Conservation (phyloP, 495 filamentous ascomycete species). For the Penicillium nucicola region DNA sequence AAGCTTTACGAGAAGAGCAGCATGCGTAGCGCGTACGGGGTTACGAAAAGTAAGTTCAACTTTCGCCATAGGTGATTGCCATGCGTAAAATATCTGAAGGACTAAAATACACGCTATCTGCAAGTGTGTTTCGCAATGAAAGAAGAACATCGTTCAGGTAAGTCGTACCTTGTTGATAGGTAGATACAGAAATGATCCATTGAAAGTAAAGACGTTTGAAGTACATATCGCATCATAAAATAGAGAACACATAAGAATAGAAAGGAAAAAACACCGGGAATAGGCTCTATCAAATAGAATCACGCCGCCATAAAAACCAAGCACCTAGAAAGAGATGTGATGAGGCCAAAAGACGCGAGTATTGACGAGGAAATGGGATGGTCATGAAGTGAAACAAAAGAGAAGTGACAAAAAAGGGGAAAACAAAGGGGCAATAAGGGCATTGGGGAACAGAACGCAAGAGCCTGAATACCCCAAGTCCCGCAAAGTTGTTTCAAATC, state of each 20-base stretch:
- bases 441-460: conserved; percentile 2
- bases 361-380: background rate
- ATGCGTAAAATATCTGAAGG: background rate
- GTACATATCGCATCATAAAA: conserved; percentile 21
- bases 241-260: conserved; percentile 3
- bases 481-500: conserved; percentile 7
- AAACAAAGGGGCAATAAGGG: conserved; percentile 1
- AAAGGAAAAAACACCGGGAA: conserved; percentile 7
- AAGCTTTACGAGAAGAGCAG: no score
- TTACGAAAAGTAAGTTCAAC: no score
- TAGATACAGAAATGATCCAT: conserved; percentile 17
- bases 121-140: background rate
- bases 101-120: conserved; percentile 2
- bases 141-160: background rate
- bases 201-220: conserved; percentile 13
- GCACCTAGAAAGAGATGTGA: background rate
- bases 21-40: no score
- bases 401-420: background rate
- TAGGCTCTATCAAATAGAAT: background rate
- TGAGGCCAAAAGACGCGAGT: background rate
- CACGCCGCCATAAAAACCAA: background rate
- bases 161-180: conserved; percentile 1
- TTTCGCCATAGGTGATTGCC: no score
- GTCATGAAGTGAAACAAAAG: background rate
- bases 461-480: conserved; percentile 9